Base-by-base conservation (phyloP, 306 rosid species). In the Sphenostylis stenocarpa region DNA sequence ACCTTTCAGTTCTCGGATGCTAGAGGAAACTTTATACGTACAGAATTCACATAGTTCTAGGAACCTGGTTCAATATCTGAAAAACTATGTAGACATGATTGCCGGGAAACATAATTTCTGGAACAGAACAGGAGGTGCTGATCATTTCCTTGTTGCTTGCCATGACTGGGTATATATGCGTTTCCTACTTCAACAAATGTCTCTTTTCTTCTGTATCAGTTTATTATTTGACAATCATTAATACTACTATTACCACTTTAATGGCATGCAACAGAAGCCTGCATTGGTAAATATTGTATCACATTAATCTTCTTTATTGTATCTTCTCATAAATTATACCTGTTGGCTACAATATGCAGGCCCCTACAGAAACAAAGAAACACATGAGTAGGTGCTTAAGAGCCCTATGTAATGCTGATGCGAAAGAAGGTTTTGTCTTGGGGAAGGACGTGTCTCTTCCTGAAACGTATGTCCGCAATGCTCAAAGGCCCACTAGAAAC, bases 61-160 rank as follows among this genome's bases (percentile, higher is more conserved):
- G 75, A 89, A 90, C 84, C 88, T 95, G 48, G 28, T 76, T 20
- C 63, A 67, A 70, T 87, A 72, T 81, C 86, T 95, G 91, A 80
- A 84, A 81, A 64, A 81, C 64, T 95, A 95, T 80, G 82, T 89
- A 45, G 88, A 84, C 82, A 26, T 63, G 78, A 85, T 95, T 77
- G 70, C 86, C 0, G 76, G 41, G 9, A 92, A 87, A 53, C 80
- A 95, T 86, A 86, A 82, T 58, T 89, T 80, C 70, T 92, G 99
- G 99, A 95, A 95, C 81, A 90, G 99, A 80, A 89, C 97, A 24
- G 91, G 86, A 20, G 99, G 99, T 39, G 94, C 97, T 24, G 97
- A 95, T 82, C 99, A 95, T 85, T 95, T 95, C 66, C 91, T 92
- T 38, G 99, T 84, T 86, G 99, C 97, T 62, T 92, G 99, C 86